Conservation (phyloP, 345 rosid genomes). For the Camelina neglecta region DNA sequence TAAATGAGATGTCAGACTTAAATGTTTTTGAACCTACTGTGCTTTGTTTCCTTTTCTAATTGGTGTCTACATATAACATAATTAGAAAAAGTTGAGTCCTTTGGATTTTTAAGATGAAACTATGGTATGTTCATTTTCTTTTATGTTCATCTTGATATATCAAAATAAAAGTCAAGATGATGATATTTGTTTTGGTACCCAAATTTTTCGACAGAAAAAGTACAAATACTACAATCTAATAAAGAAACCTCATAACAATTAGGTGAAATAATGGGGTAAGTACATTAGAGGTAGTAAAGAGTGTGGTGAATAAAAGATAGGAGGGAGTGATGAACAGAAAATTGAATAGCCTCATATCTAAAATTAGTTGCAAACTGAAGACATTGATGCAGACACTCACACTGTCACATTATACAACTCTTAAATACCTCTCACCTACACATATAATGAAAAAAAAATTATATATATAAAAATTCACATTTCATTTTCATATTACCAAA, state of each 20-base stretch:
- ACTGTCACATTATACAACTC: slow-evolving; percentile 37
- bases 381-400: slow-evolving; percentile 36
- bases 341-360: slow-evolving; percentile 40
- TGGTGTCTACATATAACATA: background rate
- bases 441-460: background rate
- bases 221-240: background rate
- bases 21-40: background rate
- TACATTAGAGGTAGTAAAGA: slow-evolving; percentile 24
- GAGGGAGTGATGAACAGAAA: slow-evolving; percentile 26
- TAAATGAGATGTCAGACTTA: background rate
- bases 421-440: slow-evolving; percentile 41
- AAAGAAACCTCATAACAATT: slow-evolving; percentile 25
- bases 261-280: slow-evolving; percentile 26
- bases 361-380: slow-evolving; percentile 41
- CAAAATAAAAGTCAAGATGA: background rate
- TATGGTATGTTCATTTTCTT: background rate
- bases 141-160: too few relatives aligned
- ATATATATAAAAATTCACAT: background rate
- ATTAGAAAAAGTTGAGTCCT: background rate
- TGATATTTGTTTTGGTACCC: background rate
- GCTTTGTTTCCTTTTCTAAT: background rate
- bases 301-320: slow-evolving; percentile 30
- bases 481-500: slow-evolving; percentile 34
- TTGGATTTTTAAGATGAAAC: background rate
- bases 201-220: background rate